phyloP scores from a whole-genome alignment of 148 eudicot species.

The Euryodendron excelsum region DNA sequence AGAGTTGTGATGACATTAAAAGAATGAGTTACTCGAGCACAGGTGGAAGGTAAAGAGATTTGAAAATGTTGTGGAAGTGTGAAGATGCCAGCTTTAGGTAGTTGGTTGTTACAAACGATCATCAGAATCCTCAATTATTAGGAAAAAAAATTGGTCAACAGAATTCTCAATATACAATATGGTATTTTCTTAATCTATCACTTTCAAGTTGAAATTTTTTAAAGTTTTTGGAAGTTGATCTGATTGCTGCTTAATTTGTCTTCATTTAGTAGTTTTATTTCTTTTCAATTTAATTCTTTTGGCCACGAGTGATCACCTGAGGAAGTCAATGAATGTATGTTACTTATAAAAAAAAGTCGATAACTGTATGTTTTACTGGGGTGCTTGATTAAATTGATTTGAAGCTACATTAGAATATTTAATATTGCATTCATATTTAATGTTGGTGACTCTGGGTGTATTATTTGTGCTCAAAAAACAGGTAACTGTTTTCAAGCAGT shows the following conservation, averaged over 20 bases:
- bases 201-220: too few species aligned
- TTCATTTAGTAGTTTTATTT: too few species aligned
- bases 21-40: neutral
- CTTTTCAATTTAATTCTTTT: too few species aligned
- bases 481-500: slow-evolving; percentile 92
- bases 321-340: too few species aligned
- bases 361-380: too few species aligned
- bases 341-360: too few species aligned
- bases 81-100: neutral
- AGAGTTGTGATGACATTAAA: neutral
- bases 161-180: neutral
- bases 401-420: neutral
- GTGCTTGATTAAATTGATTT: neutral
- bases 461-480: slow-evolving; percentile 27
- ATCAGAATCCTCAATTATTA: neutral
- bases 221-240: too few species aligned
- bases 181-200: neutral
- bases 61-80: neutral
- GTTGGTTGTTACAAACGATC: neutral
- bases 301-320: too few species aligned
- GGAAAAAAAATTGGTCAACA: too few species aligned
- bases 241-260: too few species aligned
- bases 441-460: slow-evolving; percentile 16
- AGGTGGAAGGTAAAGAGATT: neutral
- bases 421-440: neutral